Percentiles rank a stretch among this genome's conserved stretches.
These are phyloP conservation scores for Parasitella parasitica DNA, from an alignment of 371 early-diverging fungal species.

Conservation along the genomic window DNA sequence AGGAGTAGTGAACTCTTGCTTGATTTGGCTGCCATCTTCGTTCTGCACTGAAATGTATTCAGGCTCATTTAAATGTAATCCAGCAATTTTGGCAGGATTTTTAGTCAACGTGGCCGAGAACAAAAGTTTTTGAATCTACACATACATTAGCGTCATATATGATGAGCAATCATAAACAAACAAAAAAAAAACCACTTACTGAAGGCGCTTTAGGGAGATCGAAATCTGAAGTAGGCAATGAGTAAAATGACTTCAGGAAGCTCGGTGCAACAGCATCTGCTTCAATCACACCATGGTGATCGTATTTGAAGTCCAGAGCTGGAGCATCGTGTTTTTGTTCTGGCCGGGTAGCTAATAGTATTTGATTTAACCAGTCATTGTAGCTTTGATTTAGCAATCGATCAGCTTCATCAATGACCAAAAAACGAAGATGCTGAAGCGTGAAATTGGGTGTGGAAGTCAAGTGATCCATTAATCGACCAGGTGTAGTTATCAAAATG, in stretches of 20 bases:
- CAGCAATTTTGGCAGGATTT: slow-evolving; percentile 90
- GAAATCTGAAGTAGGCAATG: slow-evolving; percentile 51
- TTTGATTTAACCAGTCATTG: slow-evolving; percentile 90
- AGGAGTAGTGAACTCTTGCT: slow-evolving; percentile 61
- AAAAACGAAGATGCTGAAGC: slow-evolving; percentile 85
- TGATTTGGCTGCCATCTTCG: slow-evolving; percentile 34
- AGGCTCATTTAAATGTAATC: slow-evolving; percentile 76
- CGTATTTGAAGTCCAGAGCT: slow-evolving; percentile 24
- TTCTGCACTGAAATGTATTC: slow-evolving; percentile 69
- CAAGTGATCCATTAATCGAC: slow-evolving; percentile 91
- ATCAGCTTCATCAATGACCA: slow-evolving; percentile 98
- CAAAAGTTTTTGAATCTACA: slow-evolving; percentile 78
- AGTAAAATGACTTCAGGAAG: slow-evolving; percentile 44
- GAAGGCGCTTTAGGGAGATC: slow-evolving; percentile 56
- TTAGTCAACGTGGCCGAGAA: slow-evolving; percentile 94
- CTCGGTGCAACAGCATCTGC: slow-evolving; percentile 60
- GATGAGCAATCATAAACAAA: too few relatives aligned
- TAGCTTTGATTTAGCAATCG: slow-evolving; percentile 87
- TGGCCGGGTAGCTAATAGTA: slow-evolving; percentile 75
- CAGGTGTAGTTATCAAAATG: slow-evolving; percentile 95
- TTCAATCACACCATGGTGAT: slow-evolving; percentile 40
- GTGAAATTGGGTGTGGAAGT: slow-evolving; percentile 83
- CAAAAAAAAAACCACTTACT: slow-evolving; percentile 23
- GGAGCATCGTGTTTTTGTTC: slow-evolving; percentile 1
- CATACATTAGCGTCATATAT: neutral